Conservation (phyloP, 495 filamentous ascomycete species). For the Trichoderma reesei region DNA sequence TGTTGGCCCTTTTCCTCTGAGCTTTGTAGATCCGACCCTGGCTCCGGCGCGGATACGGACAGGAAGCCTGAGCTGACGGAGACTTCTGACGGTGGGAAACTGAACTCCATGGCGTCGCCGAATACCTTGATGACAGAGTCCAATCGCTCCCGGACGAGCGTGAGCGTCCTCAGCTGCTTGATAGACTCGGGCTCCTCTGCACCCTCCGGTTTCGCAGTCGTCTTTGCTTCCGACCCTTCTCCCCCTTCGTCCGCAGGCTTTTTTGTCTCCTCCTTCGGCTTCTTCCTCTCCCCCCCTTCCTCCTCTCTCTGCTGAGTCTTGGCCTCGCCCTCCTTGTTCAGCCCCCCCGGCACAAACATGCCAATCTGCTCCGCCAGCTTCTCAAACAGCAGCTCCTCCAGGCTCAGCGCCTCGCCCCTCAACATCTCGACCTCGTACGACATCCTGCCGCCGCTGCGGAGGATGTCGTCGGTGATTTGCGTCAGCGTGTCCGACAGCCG, state of each 20-base stretch:
- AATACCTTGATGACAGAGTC: constrained; percentile 83
- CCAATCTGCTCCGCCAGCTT: constrained; percentile 56
- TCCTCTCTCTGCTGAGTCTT: not conserved
- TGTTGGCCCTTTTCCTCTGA: constrained; percentile 74
- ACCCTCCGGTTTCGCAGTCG: not conserved
- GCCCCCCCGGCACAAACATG: constrained; percentile 52
- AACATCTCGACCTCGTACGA: constrained; percentile 94
- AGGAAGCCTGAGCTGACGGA: constrained; percentile 67
- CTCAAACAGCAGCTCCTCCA: constrained; percentile 70
- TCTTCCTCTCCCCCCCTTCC: constrained; percentile 12
- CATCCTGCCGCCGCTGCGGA: constrained; percentile 73
- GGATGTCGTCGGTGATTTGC: constrained; percentile 85
- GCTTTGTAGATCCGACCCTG: constrained; percentile 49
- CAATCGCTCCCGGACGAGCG: constrained; percentile 67
- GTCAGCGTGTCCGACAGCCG: constrained; percentile 75
- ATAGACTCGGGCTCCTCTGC: constrained; percentile 55
- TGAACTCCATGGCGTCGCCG: constrained; percentile 88
- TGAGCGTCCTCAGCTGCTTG: constrained; percentile 67
- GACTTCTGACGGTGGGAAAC: constrained; percentile 70
- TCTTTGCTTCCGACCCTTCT: not conserved
- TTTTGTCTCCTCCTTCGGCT: constrained; percentile 11
- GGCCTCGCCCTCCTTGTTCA: constrained; percentile 18
- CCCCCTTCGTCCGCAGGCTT: not conserved
- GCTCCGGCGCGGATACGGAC: constrained; percentile 68
- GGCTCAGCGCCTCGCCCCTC: constrained; percentile 68